Evolutionary conservation across 495 filamentous ascomycete species (phyloP).

Genomic region (Penicillium soppii): DNA sequence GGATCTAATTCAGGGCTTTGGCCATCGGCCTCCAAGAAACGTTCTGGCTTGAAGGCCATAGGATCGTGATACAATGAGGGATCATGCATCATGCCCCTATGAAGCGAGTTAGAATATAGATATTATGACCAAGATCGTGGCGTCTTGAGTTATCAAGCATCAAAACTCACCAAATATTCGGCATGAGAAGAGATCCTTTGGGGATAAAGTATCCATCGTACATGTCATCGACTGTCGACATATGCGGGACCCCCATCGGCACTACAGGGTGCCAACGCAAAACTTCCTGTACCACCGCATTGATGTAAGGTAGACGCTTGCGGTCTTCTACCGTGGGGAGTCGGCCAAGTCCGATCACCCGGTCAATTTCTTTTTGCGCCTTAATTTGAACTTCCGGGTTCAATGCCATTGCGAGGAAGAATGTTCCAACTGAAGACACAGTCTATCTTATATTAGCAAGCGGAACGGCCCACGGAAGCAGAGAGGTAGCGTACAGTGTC

Average conservation of each 20-base stretch:
- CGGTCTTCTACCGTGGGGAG: conserved; percentile 37
- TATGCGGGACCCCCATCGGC: conserved; percentile 55
- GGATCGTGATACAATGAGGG: conserved; percentile 27
- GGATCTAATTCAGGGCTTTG: conserved; percentile 29
- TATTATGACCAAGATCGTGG: neutral
- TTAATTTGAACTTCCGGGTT: conserved; percentile 45
- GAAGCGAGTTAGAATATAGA: no score
- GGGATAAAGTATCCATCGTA: conserved; percentile 43
- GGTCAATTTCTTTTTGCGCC: conserved; percentile 56
- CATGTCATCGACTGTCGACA: conserved; percentile 49
- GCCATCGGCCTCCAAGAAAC: conserved; percentile 25
- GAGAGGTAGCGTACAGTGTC: conserved; percentile 39
- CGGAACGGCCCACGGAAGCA: neutral
- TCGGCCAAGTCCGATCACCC: conserved; percentile 27
- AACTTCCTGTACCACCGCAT: conserved; percentile 44
- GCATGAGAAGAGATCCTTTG: conserved; percentile 39
- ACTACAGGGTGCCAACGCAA: conserved; percentile 46
- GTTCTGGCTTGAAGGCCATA: conserved; percentile 37
- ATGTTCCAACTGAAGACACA: conserved; percentile 17
- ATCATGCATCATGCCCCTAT: conserved; percentile 32
- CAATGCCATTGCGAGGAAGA: conserved; percentile 42
- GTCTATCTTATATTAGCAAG: conserved; percentile 9
- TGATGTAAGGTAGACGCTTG: conserved; percentile 39
- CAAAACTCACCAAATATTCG: conserved; percentile 37
- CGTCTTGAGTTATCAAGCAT: no score